A percentile compares a stretch with the other conserved stretches of the same genome.
Conservation (phyloP, 306 rosid genomes). For the Cucurbita argyrosperma region DNA sequence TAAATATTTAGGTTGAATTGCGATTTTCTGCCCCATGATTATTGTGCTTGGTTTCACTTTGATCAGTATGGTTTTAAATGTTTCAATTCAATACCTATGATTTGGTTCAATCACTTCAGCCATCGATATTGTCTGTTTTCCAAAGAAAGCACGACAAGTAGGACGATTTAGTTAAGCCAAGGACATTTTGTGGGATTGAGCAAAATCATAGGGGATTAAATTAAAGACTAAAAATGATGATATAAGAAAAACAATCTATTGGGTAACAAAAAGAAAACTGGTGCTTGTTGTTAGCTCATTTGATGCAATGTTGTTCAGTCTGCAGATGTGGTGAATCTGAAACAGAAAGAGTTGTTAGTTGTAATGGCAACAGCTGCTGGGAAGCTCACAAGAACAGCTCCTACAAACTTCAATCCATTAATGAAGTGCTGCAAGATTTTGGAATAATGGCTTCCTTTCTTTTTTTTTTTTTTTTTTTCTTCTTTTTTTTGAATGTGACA, state of each 20-base stretch:
- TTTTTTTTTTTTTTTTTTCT: background rate
- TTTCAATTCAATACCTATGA: background rate
- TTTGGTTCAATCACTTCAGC: background rate
- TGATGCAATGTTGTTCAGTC: background rate
- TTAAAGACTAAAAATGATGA: background rate
- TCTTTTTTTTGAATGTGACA: background rate
- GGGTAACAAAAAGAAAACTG: background rate
- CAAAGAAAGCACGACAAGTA: too few species aligned
- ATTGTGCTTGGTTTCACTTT: background rate
- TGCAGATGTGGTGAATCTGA: slow-evolving; percentile 7
- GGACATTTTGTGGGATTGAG: too few species aligned
- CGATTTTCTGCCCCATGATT: background rate
- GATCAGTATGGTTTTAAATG: background rate
- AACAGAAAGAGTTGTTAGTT: background rate
- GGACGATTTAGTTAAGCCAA: too few species aligned
- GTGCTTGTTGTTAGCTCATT: background rate
- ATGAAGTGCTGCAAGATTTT: background rate
- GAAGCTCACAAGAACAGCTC: background rate
- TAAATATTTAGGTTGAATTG: too few species aligned
- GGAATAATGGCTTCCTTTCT: slow-evolving; percentile 1
- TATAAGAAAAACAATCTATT: background rate
- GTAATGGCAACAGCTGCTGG: background rate
- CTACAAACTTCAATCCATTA: background rate
- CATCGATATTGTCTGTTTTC: too few species aligned
- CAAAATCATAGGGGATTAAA: too few species aligned